Evolutionary conservation across 2,329 filamentous ascomycete species (phyloP), one percentile per base, ranked within the genome.

Genomic region (Lasiodiplodia sp.): DNA sequence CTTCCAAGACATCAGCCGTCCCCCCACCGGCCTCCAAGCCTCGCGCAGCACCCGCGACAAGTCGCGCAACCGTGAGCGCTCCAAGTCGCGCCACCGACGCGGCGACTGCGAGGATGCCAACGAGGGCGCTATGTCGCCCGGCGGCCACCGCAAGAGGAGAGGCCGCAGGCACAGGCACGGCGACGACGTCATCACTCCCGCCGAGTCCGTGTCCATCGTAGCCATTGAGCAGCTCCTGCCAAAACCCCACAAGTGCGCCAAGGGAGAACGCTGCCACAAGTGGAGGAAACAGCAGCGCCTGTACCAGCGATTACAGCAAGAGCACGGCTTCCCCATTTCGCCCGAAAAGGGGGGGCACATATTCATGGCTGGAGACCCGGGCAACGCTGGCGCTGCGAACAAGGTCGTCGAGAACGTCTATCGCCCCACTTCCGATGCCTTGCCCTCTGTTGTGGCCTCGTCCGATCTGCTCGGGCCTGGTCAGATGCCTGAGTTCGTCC

Each of bases 191-290:
- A 91, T 96, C 76, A 90, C 90, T 1, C 93, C 93, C 2, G 87
- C 90, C 69, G 92, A 97, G 78, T 95, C 93, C 0, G 90, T 96
- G 4, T 97, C 93, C 0, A 97, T 97, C 73, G 93, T 97, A 40
- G 94, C 92, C 34, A 97, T 97, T 71, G 94, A 97, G 81, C 93
- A 97, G 79, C 83, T 96, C 66, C 86, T 97, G 67, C 94, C 94
- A 5, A 94, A 93, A 81, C 88, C 91, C 18, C 94, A 97, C 80
- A 87, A 87, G 68, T 97, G 94, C 81, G 88, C 89, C 56, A 97
- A 96, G 79, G 94, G 94, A 56, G 92, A 96, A 79, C 90, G 91
- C 73, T 97, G 94, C 80, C 85, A 88, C 60, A 96, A 94, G 78
- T 97, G 88, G 87, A 88, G 87, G 78, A 93, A 91, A 77, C 91